Conservation (phyloP, 768 basidiomycete genomes). For the Sistotremastrum suecicum region DNA sequence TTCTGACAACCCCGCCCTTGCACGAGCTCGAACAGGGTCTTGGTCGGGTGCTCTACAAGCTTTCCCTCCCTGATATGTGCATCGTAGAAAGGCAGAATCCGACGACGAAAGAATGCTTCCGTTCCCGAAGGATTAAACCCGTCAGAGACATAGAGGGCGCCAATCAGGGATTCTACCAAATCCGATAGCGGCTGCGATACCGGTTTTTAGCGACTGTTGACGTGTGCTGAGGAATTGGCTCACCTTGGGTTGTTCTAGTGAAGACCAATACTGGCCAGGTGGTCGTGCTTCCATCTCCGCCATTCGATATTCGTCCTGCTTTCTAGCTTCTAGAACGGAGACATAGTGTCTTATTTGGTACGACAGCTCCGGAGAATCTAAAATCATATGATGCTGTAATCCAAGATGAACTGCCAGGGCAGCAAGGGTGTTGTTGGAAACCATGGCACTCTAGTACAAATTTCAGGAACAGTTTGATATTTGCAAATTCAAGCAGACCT, state of each 20-base stretch:
- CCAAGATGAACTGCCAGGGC: slow-evolving; percentile 61
- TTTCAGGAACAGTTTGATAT: too few species aligned
- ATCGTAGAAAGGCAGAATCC: slow-evolving; percentile 69
- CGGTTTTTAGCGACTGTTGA: not conserved
- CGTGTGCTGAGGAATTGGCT: slow-evolving; percentile 2
- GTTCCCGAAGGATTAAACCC: slow-evolving; percentile 47
- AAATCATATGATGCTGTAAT: slow-evolving; percentile 45
- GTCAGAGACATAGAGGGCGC: slow-evolving; percentile 69
- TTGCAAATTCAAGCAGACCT: slow-evolving; percentile 27
- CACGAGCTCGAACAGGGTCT: slow-evolving; percentile 56
- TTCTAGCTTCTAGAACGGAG: slow-evolving; percentile 29
- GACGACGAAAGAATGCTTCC: slow-evolving; percentile 48
- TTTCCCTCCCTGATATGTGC: slow-evolving; percentile 59
- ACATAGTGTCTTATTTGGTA: slow-evolving; percentile 40
- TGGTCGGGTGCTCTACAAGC: slow-evolving; percentile 65
- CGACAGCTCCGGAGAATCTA: slow-evolving; percentile 39
- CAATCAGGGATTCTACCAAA: slow-evolving; percentile 66
- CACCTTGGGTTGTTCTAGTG: slow-evolving; percentile 68
- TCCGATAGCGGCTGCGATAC: slow-evolving; percentile 53
- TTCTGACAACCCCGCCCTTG: slow-evolving; percentile 59
- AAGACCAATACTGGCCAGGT: slow-evolving; percentile 67
- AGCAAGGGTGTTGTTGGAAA: slow-evolving; percentile 65
- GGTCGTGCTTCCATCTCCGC: slow-evolving; percentile 35
- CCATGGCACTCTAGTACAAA: slow-evolving; percentile 58
- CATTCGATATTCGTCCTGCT: slow-evolving; percentile 26